Conservation (phyloP, 352 stramenopile species). For the Salisapilia sapeloensis region DNA sequence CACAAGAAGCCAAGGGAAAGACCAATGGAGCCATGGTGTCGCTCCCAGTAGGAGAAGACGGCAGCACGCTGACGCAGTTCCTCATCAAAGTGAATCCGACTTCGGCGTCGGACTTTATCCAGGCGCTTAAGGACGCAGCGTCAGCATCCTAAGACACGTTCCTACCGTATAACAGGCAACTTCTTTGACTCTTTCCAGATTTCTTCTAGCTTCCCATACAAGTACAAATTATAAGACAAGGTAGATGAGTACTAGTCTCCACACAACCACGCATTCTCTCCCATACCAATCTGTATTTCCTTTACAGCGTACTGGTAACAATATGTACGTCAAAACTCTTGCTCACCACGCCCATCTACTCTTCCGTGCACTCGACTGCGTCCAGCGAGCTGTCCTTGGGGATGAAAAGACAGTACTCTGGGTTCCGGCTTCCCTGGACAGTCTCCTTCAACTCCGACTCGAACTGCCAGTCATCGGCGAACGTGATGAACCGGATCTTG, state of each 20-base stretch:
- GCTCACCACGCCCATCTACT: no score
- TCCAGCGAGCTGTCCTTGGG: conserved; percentile 39
- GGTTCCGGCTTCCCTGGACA: conserved; percentile 19
- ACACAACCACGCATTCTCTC: no score
- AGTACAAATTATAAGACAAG: no score
- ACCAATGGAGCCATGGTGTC: conserved; percentile 49
- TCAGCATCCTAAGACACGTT: no score
- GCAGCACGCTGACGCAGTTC: conserved; percentile 29
- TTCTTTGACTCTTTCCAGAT: no score
- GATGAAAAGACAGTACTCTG: conserved; percentile 54
- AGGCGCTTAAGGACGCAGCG: conserved; percentile 18
- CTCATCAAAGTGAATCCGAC: conserved; percentile 57
- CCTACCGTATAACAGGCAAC: no score
- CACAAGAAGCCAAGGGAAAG: conserved; percentile 60
- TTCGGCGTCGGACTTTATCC: conserved; percentile 45
- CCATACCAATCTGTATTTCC: no score
- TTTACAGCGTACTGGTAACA: no score
- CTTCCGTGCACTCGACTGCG: no score
- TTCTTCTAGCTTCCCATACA: no score
- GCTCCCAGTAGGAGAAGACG: conserved; percentile 46
- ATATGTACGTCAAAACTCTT: no score
- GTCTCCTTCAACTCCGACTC: conserved; percentile 13
- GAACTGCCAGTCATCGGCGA: conserved; percentile 47
- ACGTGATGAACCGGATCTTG: conserved; percentile 45
- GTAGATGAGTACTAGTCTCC: no score